phyloP scores from a whole-genome alignment of 2,329 filamentous ascomycete genomes.

The Juglanconis juglandina region DNA sequence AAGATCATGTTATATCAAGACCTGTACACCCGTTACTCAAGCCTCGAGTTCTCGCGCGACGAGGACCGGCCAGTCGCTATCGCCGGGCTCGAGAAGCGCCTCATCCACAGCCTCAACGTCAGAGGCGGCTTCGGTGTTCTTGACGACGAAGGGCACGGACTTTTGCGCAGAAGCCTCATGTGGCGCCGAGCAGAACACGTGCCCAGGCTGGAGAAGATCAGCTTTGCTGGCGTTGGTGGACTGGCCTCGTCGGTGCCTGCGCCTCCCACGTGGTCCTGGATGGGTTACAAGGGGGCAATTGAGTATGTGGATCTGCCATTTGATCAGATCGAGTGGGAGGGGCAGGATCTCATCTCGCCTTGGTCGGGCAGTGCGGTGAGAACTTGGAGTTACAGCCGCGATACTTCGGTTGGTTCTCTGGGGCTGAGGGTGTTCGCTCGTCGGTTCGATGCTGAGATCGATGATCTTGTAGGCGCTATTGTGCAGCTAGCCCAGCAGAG shows the following conservation, averaged over 20 bases:
- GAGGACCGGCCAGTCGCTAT: conserved; percentile 31
- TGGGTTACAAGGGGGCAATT: conserved; percentile 3
- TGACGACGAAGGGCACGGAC: conserved; percentile 17
- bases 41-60: conserved; percentile 22
- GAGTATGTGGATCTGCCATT: not conserved
- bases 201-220: not conserved
- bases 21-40: conserved; percentile 30
- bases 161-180: conserved; percentile 27
- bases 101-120: conserved; percentile 22
- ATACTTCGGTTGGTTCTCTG: too few species aligned
- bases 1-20: conserved; percentile 25
- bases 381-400: not conserved
- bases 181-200: conserved; percentile 20
- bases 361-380: not conserved
- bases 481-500: too few species aligned
- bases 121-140: conserved; percentile 32
- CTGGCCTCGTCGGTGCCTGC: not conserved
- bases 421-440: too few species aligned
- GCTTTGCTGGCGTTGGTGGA: not conserved
- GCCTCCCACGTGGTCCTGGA: conserved; percentile 11
- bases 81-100: conserved; percentile 28
- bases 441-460: too few species aligned
- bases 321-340: not conserved
- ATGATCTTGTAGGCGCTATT: too few species aligned
- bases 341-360: not conserved